Evolutionary conservation across 441 rosid species (phyloP), one percentile per base, ranked within the genome.

Genomic region (Aleurites moluccanus): DNA sequence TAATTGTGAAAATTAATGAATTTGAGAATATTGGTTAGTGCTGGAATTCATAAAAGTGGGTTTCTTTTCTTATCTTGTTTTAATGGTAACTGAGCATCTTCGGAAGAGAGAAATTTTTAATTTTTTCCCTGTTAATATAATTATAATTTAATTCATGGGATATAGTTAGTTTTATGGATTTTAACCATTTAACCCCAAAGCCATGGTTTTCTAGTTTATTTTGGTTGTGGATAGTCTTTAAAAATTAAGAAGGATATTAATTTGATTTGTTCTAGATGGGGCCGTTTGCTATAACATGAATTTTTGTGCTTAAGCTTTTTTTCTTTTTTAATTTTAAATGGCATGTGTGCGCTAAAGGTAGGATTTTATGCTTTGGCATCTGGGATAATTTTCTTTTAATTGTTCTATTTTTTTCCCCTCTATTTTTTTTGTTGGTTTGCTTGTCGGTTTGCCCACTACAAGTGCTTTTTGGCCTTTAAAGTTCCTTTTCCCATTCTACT

Each of bases 371-470:
- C 78, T 44, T 62, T 60, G 62, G 73, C 77, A 69, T 69, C 69
- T 52, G 52, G 65, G 40, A 30, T 33, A 53, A 11, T 33, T 70
- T 65, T 61, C 25, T 16, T 15, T 5, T 56, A 44, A 44, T 35
- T 38, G 60, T 66, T 28, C 33, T 30, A 38, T 14, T 68, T 55
- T 44, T n/a, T 53, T 18, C 5, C 9, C 25, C 16, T 2, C 23
- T 1, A 40, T 33, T 9, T 33, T 57, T n/a, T 16, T 27, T 20
- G 3, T 18, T 66, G 55, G 40, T 53, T 47, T 49, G 38, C 7
- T 40, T 68, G 74, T 76, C 42, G 74, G 69, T 76, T 40, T 38
- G 70, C 53, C 57, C 74, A 69, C 64, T 52, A 25, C 69, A 62
- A 49, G 21, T 56, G 30, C 74, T n/a, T 62, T 76, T 76, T 33